Evolutionary conservation across 1,284 basidiomycete species (phyloP).

Genomic region (Rhodotorula mucilaginosa): DNA sequence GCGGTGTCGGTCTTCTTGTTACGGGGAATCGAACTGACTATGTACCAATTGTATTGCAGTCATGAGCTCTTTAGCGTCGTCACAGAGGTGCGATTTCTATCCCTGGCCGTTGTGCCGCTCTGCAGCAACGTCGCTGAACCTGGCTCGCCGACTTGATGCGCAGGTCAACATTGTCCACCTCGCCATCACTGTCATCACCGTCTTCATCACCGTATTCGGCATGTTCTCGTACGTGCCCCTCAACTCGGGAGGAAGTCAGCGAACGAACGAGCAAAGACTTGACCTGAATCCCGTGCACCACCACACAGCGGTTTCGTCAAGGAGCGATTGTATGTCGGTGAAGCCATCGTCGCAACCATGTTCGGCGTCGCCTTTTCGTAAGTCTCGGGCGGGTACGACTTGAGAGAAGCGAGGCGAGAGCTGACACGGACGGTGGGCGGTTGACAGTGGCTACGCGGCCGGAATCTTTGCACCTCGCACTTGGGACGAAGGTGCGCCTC

Average conservation of each 20-base stretch:
- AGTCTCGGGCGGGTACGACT: too few species aligned
- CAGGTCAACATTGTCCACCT: conserved; percentile 50
- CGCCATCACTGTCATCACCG: conserved; percentile 74
- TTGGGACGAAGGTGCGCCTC: conserved; percentile 62
- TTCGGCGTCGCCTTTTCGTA: conserved; percentile 81
- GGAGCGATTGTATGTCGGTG: conserved; percentile 91
- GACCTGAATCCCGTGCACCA: neutral
- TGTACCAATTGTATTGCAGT: neutral
- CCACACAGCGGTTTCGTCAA: conserved; percentile 62
- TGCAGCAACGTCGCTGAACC: neutral
- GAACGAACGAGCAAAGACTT: neutral
- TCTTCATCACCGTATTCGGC: conserved; percentile 57
- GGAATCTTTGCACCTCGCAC: conserved; percentile 78
- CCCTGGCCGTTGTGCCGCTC: too few species aligned
- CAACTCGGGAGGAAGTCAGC: conserved; percentile 8
- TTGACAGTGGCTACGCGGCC: conserved; percentile 69
- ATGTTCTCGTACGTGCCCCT: conserved; percentile 35
- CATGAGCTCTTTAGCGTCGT: conserved; percentile 42
- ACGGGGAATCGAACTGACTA: neutral
- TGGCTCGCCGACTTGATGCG: neutral
- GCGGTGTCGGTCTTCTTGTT: neutral
- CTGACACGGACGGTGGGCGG: neutral
- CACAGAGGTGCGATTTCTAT: conserved; percentile 37
- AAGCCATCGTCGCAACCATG: conserved; percentile 91
- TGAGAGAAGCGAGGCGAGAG: too few species aligned